Base-by-base conservation (phyloP, 345 rosid genomes). In the Melastoma malabathricum region DNA sequence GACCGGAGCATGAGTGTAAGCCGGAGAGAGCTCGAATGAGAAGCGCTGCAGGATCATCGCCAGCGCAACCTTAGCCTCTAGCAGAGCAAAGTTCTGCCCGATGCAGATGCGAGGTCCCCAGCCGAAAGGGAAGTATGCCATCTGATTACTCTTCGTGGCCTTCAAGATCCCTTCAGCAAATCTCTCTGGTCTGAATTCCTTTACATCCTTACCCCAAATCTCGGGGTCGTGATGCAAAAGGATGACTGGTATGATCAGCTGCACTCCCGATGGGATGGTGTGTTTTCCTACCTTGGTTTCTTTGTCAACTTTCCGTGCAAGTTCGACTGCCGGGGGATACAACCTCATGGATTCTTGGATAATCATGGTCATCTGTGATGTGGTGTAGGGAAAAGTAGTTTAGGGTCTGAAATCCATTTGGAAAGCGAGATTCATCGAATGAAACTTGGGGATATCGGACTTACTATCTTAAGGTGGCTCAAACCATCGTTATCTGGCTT, bases 391-490 rank as follows among this genome's bases (percentile, higher is more conserved):
- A 31, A 9, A 31, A 31, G 38, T 31, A 31, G 38, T 31, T 31
- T 31, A 31, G 3, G 38, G 10, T 5, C 10, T 5, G 38, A 1
- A 5, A 5, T 31, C 38, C 38, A 31, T 9, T 31, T 2, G 9
- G 38, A 31, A 31, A 31, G 38, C 38, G 38, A 31, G 10, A 31
- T 31, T 31, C 6, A 7, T 31, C 7, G 1, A 31, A 5, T 31
- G 7, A 9, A 31, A 31, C 7, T 31, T 31, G 38, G 38, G 43
- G 12, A 19, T 15, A 6, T 5, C 16, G 3, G 13, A 62, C 77
- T 73, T 68, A 73, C 80, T 48, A 73, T 52, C 69, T 76, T 79
- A 5, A 79, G 77, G 62, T 46, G 79, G 61, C 45, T 58, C 25
- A 76, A 31, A 51, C 71, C 62, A 15, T 69, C 67, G 13, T 51